These are phyloP conservation scores for Lipomyces starkeyi DNA, from an alignment of 805 yeast species.

Conservation along the genomic window DNA sequence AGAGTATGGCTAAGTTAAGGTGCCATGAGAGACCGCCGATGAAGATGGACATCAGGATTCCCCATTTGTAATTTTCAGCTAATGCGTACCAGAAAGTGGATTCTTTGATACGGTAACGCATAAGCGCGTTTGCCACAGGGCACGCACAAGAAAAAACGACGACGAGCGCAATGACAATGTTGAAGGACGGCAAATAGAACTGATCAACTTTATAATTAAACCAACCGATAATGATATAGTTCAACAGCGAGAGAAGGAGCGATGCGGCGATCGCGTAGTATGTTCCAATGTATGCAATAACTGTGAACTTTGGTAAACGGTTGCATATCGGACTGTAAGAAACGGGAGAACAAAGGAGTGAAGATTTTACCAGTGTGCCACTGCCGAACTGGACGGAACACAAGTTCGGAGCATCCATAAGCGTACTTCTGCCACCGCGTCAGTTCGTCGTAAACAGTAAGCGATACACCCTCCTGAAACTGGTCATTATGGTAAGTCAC, in stretches of 20 bases:
- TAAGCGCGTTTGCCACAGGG: constrained; percentile 16
- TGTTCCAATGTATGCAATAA: constrained; percentile 27
- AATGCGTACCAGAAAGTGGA: constrained; percentile 18
- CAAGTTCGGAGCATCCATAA: constrained; percentile 28
- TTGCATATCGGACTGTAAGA: constrained; percentile 15
- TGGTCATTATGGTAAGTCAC: constrained; percentile 19
- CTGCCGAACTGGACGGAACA: constrained; percentile 20
- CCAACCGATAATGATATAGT: constrained; percentile 24
- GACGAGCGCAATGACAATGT: constrained; percentile 12
- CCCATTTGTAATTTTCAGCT: constrained; percentile 15
- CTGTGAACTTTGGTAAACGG: constrained; percentile 21
- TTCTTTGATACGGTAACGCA: constrained; percentile 17
- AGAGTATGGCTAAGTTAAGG: constrained; percentile 20
- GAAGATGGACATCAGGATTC: constrained; percentile 16
- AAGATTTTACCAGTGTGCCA: constrained; percentile 20
- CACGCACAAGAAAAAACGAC: constrained; percentile 20
- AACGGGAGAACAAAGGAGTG: constrained; percentile 21
- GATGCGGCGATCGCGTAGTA: constrained; percentile 25
- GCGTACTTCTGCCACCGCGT: constrained; percentile 32
- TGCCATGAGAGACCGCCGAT: constrained; percentile 26
- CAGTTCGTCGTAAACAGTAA: constrained; percentile 26
- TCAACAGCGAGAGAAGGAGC: constrained; percentile 12
- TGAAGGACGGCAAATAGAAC: constrained; percentile 21
- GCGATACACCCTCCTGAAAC: constrained; percentile 30
- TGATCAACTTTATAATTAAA: constrained; percentile 16